Conservation (phyloP, 352 stramenopile species). For the Phytophthora sp. region DNA sequence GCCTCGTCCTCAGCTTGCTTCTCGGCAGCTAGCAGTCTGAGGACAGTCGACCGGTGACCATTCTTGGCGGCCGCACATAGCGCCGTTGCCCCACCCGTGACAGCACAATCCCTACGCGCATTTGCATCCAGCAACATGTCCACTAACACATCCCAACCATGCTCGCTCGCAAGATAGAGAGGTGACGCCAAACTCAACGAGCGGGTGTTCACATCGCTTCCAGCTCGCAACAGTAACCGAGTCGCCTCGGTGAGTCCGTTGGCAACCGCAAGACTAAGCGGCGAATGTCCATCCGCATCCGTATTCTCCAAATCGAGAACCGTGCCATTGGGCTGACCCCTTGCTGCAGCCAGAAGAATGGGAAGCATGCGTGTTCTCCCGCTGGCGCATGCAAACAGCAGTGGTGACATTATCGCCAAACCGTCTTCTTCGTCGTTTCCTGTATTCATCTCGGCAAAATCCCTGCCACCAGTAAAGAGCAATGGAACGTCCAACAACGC, state of each 20-base stretch:
- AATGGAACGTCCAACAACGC: slow-evolving; percentile 70
- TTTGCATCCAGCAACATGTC: slow-evolving; percentile 59
- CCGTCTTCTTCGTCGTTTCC: slow-evolving; percentile 8
- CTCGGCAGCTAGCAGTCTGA: slow-evolving; percentile 55
- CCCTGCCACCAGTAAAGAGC: slow-evolving; percentile 13
- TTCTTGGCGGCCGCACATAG: slow-evolving; percentile 84
- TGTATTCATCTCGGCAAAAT: not conserved
- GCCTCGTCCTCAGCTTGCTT: slow-evolving; percentile 22
- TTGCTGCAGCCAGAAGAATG: slow-evolving; percentile 39
- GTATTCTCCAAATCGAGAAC: slow-evolving; percentile 63
- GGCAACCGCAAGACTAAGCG: slow-evolving; percentile 64
- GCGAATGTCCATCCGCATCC: slow-evolving; percentile 61
- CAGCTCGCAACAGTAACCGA: slow-evolving; percentile 47
- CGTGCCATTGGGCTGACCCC: slow-evolving; percentile 16
- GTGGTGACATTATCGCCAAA: slow-evolving; percentile 43
- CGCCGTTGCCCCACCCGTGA: slow-evolving; percentile 64
- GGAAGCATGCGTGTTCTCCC: slow-evolving; percentile 55
- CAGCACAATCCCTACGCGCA: slow-evolving; percentile 44
- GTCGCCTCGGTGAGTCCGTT: slow-evolving; percentile 61
- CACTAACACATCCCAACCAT: slow-evolving; percentile 75
- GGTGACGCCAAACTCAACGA: slow-evolving; percentile 71
- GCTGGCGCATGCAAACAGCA: slow-evolving; percentile 71
- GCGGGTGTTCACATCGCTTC: slow-evolving; percentile 66
- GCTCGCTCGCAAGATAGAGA: slow-evolving; percentile 79
- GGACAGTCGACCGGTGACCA: slow-evolving; percentile 60